phyloP scores from a whole-genome alignment of 192 early-diverging fungal genomes.

The Coemansia sp. region DNA sequence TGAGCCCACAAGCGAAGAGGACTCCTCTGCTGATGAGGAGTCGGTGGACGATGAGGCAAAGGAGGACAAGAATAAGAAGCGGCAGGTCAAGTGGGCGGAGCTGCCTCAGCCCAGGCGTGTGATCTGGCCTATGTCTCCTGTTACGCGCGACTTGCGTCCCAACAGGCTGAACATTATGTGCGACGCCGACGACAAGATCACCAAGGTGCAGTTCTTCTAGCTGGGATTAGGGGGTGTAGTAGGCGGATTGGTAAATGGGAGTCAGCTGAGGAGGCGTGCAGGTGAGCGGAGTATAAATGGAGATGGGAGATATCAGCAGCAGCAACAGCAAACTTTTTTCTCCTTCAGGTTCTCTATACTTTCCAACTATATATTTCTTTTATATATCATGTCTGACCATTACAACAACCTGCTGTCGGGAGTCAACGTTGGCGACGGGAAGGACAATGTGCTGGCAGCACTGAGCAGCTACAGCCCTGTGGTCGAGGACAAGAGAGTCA shows the following conservation, averaged over 20 bases:
- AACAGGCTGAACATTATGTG: conserved; percentile 36
- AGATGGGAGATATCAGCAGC: neutral
- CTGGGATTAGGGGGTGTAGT: neutral
- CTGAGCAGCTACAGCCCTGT: conserved; percentile 8
- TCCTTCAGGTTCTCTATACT: neutral
- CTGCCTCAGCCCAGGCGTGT: conserved; percentile 35
- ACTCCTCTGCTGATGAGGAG: neutral
- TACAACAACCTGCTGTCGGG: conserved; percentile 11
- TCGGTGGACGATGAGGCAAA: neutral
- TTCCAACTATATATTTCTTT: neutral
- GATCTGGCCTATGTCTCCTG: conserved; percentile 25
- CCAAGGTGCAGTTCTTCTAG: conserved; percentile 22
- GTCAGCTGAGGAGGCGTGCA: conserved; percentile 8
- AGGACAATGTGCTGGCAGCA: conserved; percentile 5
- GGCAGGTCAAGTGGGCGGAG: conserved; percentile 19
- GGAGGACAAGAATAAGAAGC: conserved; percentile 5
- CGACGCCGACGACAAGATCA: conserved; percentile 18
- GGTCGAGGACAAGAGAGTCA: conserved; percentile 10
- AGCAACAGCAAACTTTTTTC: neutral
- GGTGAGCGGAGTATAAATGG: neutral
- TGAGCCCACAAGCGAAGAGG: neutral
- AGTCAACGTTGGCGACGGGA: conserved; percentile 11
- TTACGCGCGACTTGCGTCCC: conserved; percentile 40
- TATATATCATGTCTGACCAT: conserved; percentile 10
- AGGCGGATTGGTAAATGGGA: neutral